A percentile compares a stretch with the other conserved stretches of the same genome.
Conservation (phyloP, 306 rosid species). For the Fragaria iinumae region DNA sequence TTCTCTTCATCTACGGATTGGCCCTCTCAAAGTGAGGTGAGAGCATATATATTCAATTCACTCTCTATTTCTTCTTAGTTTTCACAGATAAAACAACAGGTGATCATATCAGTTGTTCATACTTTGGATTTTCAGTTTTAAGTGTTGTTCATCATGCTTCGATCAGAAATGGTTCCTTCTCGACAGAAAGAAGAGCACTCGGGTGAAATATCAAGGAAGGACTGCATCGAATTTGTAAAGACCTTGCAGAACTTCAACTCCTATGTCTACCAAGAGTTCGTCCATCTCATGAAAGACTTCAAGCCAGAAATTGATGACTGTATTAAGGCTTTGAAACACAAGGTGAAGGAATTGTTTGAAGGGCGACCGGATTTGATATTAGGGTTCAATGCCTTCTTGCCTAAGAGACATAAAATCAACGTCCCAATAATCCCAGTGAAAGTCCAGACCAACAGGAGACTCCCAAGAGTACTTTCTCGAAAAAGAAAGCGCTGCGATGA, state of each 20-base stretch:
- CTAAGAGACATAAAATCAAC: constrained; percentile 72
- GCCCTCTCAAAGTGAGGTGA: background rate
- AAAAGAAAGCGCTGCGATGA: background rate
- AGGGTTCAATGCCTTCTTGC: constrained; percentile 92
- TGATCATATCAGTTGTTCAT: background rate
- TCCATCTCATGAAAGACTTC: constrained; percentile 90
- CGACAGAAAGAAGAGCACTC: background rate
- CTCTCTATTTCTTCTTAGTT: background rate
- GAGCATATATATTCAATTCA: background rate
- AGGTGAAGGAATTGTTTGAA: constrained; percentile 79
- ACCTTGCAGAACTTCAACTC: background rate
- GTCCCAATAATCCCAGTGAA: background rate
- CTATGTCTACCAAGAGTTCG: constrained; percentile 48
- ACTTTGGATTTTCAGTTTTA: background rate
- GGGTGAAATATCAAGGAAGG: background rate
- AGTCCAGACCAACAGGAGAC: constrained; percentile 41
- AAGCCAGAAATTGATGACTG: constrained; percentile 55
- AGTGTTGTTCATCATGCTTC: constrained; percentile 1
- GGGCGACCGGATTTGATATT: constrained; percentile 74
- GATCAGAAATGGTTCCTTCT: background rate
- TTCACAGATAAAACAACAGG: background rate
- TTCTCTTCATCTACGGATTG: background rate
- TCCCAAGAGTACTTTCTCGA: background rate
- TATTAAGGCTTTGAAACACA: constrained; percentile 65
- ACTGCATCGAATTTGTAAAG: background rate